Base-by-base conservation (phyloP, 2,329 filamentous ascomycete species). In the Colletotrichum musicola region DNA sequence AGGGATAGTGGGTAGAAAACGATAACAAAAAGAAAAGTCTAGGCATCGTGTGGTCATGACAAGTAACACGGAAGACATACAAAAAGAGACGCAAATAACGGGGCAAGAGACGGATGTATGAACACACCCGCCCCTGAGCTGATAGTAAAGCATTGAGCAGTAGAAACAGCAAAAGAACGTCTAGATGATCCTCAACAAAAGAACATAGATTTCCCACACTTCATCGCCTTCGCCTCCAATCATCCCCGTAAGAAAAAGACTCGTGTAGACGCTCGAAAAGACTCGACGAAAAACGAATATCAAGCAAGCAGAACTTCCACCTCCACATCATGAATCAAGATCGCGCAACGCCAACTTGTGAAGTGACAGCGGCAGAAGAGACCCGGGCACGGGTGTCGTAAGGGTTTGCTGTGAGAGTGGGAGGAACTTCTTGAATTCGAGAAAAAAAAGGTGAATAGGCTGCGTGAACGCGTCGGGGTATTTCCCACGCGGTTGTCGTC, bases 391-490 rank as follows among this genome's bases (percentile, higher is more conserved):
- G 18, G 50, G 22, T 40, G 18, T 25, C 5, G 30, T 44, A 38
- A 27, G 47, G 40, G 13, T 14, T 53, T 16, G 55, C 20, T 18
- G n/a, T 46, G 47, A 49, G 59, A 38, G 46, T 55, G 62, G 35
- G 63, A 61, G 55, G 62, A 69, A 69, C 56, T 65, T 66, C 56
- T 69, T 69, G 66, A 69, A 60, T 69, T 69, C 66, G 66, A 60
- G 62, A 54, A 61, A 56, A 20, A 20, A 18, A 14, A n/a, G 40
- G 53, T 46, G 65, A 44, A 54, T 22, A 63, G 60, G 59, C 55
- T 67, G 65, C 54, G 55, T 27, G 44, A 65, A 61, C 55, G 55
- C 50, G 12, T 51, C 14, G 20, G 35, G 49, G n/a, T 40, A 27
- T 6, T 25, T 20, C 47, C 30, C 54, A 20, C 42, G 25, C 35